A percentile compares a stretch with the other conserved stretches of the same genome.
These are phyloP conservation scores for Yamadazyma olivae DNA, from an alignment of 805 yeast genomes.

Conservation along the genomic window DNA sequence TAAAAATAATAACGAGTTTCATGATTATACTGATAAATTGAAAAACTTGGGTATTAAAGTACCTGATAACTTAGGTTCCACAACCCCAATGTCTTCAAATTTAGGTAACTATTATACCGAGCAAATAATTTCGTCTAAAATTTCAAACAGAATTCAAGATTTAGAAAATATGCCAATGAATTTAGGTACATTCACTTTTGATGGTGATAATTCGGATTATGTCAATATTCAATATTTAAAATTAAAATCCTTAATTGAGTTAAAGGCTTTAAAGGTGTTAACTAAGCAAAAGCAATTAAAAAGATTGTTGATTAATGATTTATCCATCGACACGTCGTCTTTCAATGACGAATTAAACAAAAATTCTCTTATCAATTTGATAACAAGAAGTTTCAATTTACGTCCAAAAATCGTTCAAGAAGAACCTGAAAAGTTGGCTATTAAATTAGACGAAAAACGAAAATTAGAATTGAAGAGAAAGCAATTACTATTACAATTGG, in stretches of 20 bases:
- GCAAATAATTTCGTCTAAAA: conserved; percentile 48
- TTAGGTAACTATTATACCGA: conserved; percentile 55
- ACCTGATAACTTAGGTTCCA: conserved; percentile 15
- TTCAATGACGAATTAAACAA: conserved; percentile 48
- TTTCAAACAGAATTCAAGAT: conserved; percentile 55
- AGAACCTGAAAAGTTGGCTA: conserved; percentile 73
- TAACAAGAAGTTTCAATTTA: conserved; percentile 65
- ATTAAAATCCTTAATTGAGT: conserved; percentile 64
- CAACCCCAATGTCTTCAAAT: conserved; percentile 31
- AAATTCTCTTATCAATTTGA: conserved; percentile 58
- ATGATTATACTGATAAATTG: conserved; percentile 33
- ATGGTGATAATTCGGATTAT: conserved; percentile 26
- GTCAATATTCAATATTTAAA: conserved; percentile 49
- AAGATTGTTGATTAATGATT: conserved; percentile 52
- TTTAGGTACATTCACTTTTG: conserved; percentile 51
- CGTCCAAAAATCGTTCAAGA: conserved; percentile 69
- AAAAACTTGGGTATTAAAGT: conserved; percentile 35
- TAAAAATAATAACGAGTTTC: conserved; percentile 5
- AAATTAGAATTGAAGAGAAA: conserved; percentile 50
- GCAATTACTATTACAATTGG: conserved; percentile 49
- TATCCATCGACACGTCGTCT: conserved; percentile 56
- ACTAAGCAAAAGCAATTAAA: conserved; percentile 70
- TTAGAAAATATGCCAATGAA: conserved; percentile 68
- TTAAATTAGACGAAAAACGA: conserved; percentile 71
- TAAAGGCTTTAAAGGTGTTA: conserved; percentile 63